Evolutionary conservation across 2,329 filamentous ascomycete genomes (phyloP).

Genomic region (Nannizziopsis barbatae): DNA sequence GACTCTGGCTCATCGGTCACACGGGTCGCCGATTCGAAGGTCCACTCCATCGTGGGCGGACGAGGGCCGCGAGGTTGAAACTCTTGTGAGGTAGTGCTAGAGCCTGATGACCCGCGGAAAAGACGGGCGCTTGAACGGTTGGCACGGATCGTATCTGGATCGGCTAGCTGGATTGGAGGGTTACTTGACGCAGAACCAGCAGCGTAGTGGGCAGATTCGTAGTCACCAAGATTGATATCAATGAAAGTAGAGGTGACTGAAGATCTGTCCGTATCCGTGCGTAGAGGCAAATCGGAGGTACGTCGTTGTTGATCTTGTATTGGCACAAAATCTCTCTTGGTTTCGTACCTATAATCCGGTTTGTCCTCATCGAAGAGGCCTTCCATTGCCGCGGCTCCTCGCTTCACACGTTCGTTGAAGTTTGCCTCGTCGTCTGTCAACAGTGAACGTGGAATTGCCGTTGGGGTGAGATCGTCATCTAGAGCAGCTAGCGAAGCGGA

Average conservation of each 20-base stretch:
- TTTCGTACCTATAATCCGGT: slow-evolving; percentile 49
- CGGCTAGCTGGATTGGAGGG: slow-evolving; percentile 39
- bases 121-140: slow-evolving; percentile 42
- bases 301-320: slow-evolving; percentile 33
- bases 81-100: slow-evolving; percentile 23
- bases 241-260: slow-evolving; percentile 40
- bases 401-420: slow-evolving; percentile 46
- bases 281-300: slow-evolving; percentile 46
- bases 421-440: slow-evolving; percentile 40
- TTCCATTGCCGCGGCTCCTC: slow-evolving; percentile 46
- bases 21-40: slow-evolving; percentile 26
- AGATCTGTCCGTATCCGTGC: slow-evolving; percentile 36
- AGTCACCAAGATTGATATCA: slow-evolving; percentile 48
- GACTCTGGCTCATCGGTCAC: slow-evolving; percentile 8
- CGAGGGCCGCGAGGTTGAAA: slow-evolving; percentile 28
- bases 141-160: slow-evolving; percentile 46
- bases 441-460: slow-evolving; percentile 18
- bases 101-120: slow-evolving; percentile 28
- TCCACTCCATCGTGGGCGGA: slow-evolving; percentile 40
- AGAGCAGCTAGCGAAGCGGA: slow-evolving; percentile 37
- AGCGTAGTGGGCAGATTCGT: slow-evolving; percentile 41
- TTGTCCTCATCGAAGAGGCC: slow-evolving; percentile 47
- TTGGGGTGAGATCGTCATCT: slow-evolving; percentile 27
- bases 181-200: slow-evolving; percentile 42
- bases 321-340: slow-evolving; percentile 40